These are phyloP conservation scores for Cladosporium austrohemisphaericum DNA, from an alignment of 2,329 filamentous ascomycete species.

Conservation along the genomic window DNA sequence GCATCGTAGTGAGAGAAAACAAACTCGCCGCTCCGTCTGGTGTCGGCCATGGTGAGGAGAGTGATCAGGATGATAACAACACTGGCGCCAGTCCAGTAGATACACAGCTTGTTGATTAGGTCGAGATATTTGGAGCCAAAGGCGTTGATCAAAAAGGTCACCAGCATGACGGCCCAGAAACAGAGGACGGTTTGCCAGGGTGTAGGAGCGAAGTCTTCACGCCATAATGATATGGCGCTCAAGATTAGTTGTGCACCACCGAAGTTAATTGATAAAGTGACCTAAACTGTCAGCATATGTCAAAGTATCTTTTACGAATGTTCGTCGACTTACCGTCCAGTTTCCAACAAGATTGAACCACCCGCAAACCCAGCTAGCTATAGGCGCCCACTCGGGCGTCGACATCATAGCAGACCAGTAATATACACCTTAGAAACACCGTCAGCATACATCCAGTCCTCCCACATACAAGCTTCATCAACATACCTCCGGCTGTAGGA, in stretches of 20 bases:
- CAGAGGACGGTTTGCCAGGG: constrained; percentile 66
- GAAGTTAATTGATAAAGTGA: constrained; percentile 64
- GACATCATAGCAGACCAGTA: constrained; percentile 67
- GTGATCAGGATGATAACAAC: constrained; percentile 67
- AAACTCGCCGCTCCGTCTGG: constrained; percentile 56
- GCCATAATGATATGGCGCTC: constrained; percentile 64
- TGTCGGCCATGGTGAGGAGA: constrained; percentile 58
- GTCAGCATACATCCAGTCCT: not conserved
- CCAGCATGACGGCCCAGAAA: constrained; percentile 68
- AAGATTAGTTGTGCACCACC: constrained; percentile 67
- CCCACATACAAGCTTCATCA: not conserved
- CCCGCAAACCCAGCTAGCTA: constrained; percentile 66
- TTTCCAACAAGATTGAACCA: constrained; percentile 71
- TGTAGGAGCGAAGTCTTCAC: constrained; percentile 65
- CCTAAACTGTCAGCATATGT: no score
- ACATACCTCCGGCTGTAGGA: constrained; percentile 56
- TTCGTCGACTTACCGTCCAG: constrained; percentile 69
- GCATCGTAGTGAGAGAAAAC: constrained; percentile 68
- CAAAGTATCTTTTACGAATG: no score
- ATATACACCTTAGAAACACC: constrained; percentile 50
- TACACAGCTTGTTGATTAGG: constrained; percentile 68
- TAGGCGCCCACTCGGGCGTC: constrained; percentile 61
- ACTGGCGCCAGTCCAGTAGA: constrained; percentile 65
- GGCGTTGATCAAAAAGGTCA: constrained; percentile 62
- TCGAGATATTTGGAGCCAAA: constrained; percentile 62